Evolutionary conservation across 768 basidiomycete genomes (phyloP).

Genomic region (Auriscalpium orientale): DNA sequence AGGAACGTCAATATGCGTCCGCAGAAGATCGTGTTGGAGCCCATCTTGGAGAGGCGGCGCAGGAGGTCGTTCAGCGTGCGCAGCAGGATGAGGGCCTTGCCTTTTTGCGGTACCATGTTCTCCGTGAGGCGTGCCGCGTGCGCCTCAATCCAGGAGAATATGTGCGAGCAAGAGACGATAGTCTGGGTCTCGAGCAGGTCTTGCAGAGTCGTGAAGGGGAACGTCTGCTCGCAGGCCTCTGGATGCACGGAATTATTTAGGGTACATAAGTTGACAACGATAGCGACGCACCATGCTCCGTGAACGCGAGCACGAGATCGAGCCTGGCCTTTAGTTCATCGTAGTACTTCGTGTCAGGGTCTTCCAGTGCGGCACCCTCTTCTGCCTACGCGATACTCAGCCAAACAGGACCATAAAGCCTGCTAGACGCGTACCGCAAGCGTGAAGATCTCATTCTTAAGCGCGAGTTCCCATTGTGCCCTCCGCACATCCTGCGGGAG

Average conservation of each 20-base stretch:
- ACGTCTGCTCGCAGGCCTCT: constrained; percentile 75
- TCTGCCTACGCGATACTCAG: constrained; percentile 36
- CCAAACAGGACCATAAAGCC: neutral
- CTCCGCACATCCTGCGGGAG: constrained; percentile 50
- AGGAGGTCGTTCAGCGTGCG: constrained; percentile 84
- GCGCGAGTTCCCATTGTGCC: constrained; percentile 67
- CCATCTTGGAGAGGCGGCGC: constrained; percentile 79
- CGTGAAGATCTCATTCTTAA: constrained; percentile 64
- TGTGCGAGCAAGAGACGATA: constrained; percentile 74
- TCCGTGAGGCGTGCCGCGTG: constrained; percentile 64
- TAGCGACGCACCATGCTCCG: constrained; percentile 55
- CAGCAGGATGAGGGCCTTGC: constrained; percentile 78
- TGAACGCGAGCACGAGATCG: constrained; percentile 70
- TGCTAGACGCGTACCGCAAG: constrained; percentile 51
- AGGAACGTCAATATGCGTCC: constrained; percentile 86
- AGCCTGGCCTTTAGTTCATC: constrained; percentile 49
- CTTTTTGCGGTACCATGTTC: constrained; percentile 78
- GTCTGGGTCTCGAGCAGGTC: constrained; percentile 84
- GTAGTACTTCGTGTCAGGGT: constrained; percentile 51
- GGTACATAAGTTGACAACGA: neutral
- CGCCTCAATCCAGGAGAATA: constrained; percentile 83
- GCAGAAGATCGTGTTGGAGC: constrained; percentile 77
- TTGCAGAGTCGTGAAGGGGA: constrained; percentile 68
- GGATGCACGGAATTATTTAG: constrained; percentile 4
- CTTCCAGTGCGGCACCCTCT: constrained; percentile 59